These are phyloP conservation scores for Musa balbisiana DNA, from an alignment of 202 grass and related monocot genomes.

Conservation along the genomic window DNA sequence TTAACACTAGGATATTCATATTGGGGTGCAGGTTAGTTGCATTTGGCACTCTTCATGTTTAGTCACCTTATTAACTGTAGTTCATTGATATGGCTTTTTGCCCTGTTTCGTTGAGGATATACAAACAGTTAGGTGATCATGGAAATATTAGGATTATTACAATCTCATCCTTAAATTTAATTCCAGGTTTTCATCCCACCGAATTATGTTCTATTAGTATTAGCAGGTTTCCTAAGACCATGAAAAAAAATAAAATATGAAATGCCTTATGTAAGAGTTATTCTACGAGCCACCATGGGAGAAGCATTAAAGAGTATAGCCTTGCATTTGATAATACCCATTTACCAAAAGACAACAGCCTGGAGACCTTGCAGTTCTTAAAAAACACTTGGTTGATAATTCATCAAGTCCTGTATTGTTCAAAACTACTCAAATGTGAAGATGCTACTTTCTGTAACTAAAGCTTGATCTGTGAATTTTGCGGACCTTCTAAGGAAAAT, in stretches of 20 bases:
- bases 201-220: background rate
- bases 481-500: no score
- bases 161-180: background rate
- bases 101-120: no score
- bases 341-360: background rate
- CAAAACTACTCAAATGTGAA: no score
- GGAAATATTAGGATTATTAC: background rate
- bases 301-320: background rate
- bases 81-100: no score
- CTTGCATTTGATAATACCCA: background rate
- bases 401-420: no score
- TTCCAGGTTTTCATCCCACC: background rate
- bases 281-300: background rate
- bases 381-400: no score
- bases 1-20: conserved; percentile 90
- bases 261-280: background rate
- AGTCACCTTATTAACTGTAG: background rate
- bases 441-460: no score
- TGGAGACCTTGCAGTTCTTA: background rate
- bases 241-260: background rate
- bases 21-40: conserved; percentile 75
- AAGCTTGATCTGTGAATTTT: no score
- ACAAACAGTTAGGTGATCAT: no score
- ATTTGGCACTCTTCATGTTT: conserved; percentile 13
- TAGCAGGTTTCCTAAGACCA: background rate